Evolutionary conservation across 371 early-diverging fungal genomes (phyloP), one percentile per base, ranked within the genome.

Genomic region (Choanephora cucurbitarum): DNA sequence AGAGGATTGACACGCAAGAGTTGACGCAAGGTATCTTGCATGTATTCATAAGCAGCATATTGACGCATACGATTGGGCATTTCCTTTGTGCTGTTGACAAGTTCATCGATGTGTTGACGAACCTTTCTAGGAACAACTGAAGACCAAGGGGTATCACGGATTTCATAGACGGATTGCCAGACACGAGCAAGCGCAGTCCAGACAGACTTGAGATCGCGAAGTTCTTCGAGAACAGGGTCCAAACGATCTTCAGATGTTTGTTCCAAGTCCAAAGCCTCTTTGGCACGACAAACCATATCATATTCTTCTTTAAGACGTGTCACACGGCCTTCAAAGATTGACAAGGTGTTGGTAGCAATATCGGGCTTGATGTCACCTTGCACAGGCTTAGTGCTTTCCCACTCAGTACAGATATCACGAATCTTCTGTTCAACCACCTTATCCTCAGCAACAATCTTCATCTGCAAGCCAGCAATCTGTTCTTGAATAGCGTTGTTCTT

Each of bases 41-140:
- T 85, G 62, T 90, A 93, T 64, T 97, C 96, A 65, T 91, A 97
- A 0, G 99, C 97, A n/a, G 94, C 92, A 79, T 99, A 98, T 73
- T 95, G 94, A 22, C 96, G 89, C 90, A 96, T 93, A 49, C 92
- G 89, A 70, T 85, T 91, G 15, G 97, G 95, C 90, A 98, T 88
- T 53, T 93, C 91, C 72, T 94, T 94, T 24, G 92, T 88, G 17
- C 88, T 81, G 40, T 80, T 75, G 24, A 94, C 71, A 17, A 97
- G 83, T n/a, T 79, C 80, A 56, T 97, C 97, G 45, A 99, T 79
- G 49, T 83, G 87, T 58, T 84, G 86, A 45, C 96, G 91, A 3
- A 97, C 80, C 71, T 94, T 95, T 57, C 96, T 90, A 49, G 96
- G 94, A 0, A 88, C 92, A 22, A 94, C 87, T 15, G 91, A 82